Percentiles rank a stretch among this genome's conserved stretches.
Conservation (phyloP, 192 early-diverging fungal genomes). For the Gigaspora rosea region DNA sequence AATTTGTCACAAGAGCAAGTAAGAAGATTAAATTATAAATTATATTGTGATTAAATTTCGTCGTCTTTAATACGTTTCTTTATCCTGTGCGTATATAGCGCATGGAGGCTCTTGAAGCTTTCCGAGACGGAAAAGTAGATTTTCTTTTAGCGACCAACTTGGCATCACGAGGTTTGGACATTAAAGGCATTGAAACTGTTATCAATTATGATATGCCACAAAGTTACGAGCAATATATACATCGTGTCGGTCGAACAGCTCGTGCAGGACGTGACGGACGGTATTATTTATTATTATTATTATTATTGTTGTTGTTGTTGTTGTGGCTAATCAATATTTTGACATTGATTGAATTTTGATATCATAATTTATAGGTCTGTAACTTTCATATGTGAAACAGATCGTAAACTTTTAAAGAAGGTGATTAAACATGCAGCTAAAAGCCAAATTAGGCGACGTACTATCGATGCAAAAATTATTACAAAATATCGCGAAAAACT, state of each 20-base stretch:
- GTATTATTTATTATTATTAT: conserved; percentile 24
- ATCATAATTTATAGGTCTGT: conserved; percentile 61
- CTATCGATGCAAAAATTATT: conserved; percentile 79
- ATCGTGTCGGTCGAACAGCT: conserved; percentile 95
- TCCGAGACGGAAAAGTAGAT: conserved; percentile 83
- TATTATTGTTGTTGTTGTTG: background rate
- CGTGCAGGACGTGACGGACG: conserved; percentile 84
- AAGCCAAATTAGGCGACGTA: conserved; percentile 83
- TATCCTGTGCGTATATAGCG: conserved; percentile 41
- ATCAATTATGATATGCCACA: conserved; percentile 99
- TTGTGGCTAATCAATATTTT: background rate
- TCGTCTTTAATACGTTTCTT: too few relatives aligned
- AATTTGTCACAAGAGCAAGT: conserved; percentile 86
- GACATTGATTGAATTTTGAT: background rate
- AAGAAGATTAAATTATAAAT: background rate
- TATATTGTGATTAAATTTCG: too few relatives aligned
- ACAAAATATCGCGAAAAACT: conserved; percentile 74
- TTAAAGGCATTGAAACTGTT: conserved; percentile 93
- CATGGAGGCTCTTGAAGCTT: conserved; percentile 85
- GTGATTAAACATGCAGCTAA: conserved; percentile 82
- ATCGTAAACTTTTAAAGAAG: conserved; percentile 89
- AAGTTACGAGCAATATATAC: conserved; percentile 89
- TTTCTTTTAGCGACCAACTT: conserved; percentile 95
- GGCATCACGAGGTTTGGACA: conserved; percentile 95
- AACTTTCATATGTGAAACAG: conserved; percentile 88